Percentiles rank a stretch among this genome's conserved stretches.
Conservation (phyloP, 1,139 yeast genomes). For the Hansenula sp. region DNA sequence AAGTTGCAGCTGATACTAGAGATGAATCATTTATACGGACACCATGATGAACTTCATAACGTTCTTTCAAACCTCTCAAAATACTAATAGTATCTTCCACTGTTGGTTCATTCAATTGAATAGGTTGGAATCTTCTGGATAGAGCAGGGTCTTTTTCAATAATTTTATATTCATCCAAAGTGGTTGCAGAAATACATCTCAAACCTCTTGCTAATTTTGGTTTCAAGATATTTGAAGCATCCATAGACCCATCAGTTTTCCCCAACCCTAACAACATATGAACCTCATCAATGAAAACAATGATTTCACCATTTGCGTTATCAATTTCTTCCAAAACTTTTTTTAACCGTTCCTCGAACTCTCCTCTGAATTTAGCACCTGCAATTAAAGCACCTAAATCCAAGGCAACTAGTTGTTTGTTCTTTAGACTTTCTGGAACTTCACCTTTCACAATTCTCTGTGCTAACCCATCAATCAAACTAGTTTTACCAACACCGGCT, state of each 20-base stretch:
- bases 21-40: constrained; percentile 95
- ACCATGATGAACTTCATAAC: constrained; percentile 97
- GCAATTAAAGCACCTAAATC: constrained; percentile 89
- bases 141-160: constrained; percentile 92
- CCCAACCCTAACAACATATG: constrained; percentile 92
- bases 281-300: constrained; percentile 88
- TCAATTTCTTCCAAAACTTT: constrained; percentile 83
- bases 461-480: constrained; percentile 94
- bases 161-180: constrained; percentile 83
- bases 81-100: constrained; percentile 92
- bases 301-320: constrained; percentile 71
- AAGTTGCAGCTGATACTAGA: constrained; percentile 87
- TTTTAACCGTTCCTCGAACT: constrained; percentile 88
- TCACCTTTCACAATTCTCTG: constrained; percentile 88
- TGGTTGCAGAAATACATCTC: constrained; percentile 96
- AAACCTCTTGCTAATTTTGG: constrained; percentile 95
- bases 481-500: constrained; percentile 98
- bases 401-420: constrained; percentile 75
- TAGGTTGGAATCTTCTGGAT: constrained; percentile 90
- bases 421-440: constrained; percentile 91
- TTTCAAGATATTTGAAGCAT: constrained; percentile 88
- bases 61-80: constrained; percentile 86
- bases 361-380: constrained; percentile 95
- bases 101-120: constrained; percentile 82
- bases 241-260: constrained; percentile 93